Evolutionary conservation across 228 moss, liverwort and hornwort genomes (phyloP).

Genomic region (Sphagnum fallax): DNA sequence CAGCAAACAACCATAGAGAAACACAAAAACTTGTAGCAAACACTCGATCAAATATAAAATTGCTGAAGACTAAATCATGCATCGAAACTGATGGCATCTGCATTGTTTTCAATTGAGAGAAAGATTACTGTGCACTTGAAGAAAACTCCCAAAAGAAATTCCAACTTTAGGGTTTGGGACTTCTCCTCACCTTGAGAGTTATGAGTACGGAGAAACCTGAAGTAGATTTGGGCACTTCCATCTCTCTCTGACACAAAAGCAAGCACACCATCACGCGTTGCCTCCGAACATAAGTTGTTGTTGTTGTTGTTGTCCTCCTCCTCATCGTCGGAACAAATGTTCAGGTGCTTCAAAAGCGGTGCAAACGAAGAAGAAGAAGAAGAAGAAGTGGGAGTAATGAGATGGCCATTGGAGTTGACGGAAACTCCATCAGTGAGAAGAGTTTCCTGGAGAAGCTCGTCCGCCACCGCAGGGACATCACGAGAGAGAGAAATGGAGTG

Average conservation of each 20-base stretch:
- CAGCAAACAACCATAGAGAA: too few species aligned
- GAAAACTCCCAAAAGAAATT: too few species aligned
- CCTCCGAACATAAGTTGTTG: not conserved
- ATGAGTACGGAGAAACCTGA: conserved; percentile 5
- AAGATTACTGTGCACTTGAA: too few species aligned
- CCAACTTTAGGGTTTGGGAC: too few species aligned
- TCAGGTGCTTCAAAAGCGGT: conserved; percentile 5
- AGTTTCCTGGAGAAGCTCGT: conserved; percentile 14
- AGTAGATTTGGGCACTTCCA: conserved; percentile 32
- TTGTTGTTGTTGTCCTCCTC: not conserved
- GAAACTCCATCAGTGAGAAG: conserved; percentile 51
- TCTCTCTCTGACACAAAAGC: conserved; percentile 43
- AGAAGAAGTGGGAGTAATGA: conserved; percentile 13
- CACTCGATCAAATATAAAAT: not conserved
- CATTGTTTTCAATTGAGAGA: not conserved
- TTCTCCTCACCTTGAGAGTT: not conserved
- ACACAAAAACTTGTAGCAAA: not conserved
- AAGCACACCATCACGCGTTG: conserved; percentile 13
- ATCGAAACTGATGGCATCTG: not conserved
- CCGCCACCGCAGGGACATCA: not conserved
- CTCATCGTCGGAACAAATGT: too few species aligned
- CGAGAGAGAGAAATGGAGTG: not conserved
- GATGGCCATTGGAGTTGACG: conserved; percentile 47
- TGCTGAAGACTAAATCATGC: not conserved
- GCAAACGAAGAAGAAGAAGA: not conserved